Conservation (phyloP, 2,329 filamentous ascomycete genomes). For the Pseudogymnoascus sp. region DNA sequence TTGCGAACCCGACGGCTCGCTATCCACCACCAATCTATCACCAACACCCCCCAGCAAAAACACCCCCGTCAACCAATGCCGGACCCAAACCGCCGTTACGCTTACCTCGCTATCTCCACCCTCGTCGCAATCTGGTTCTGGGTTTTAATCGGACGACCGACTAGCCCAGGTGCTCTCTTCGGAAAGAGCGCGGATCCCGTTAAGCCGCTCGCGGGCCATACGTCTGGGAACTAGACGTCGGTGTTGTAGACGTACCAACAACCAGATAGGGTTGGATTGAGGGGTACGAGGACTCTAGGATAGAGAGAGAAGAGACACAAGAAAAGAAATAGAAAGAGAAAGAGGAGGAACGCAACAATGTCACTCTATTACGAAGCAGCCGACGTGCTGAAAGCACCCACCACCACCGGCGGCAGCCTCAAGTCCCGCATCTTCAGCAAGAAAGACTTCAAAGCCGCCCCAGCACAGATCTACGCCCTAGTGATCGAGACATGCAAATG, state of each 20-base stretch:
- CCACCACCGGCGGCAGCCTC: constrained; percentile 70
- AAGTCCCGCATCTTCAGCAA: constrained; percentile 78
- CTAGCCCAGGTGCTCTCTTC: neutral
- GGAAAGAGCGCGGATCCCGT: neutral
- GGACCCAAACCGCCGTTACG: constrained; percentile 18
- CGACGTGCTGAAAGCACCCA: constrained; percentile 58
- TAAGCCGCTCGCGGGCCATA: neutral
- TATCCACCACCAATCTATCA: neutral
- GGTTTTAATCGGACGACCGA: constrained; percentile 19
- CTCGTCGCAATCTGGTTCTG: constrained; percentile 21
- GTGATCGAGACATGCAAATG: constrained; percentile 86
- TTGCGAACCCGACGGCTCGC: neutral
- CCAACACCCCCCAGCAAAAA: neutral
- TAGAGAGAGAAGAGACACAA: neutral
- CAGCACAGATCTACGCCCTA: constrained; percentile 79
- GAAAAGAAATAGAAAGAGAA: neutral
- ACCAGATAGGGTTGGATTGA: neutral
- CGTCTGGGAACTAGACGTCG: neutral
- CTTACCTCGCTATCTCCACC: constrained; percentile 14
- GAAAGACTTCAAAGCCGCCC: constrained; percentile 67
- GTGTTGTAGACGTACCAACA: neutral
- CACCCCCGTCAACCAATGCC: neutral
- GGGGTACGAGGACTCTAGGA: neutral
- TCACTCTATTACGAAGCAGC: constrained; percentile 93
- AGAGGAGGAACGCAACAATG: constrained; percentile 46